phyloP scores from a whole-genome alignment of 2,329 filamentous ascomycete genomes.

The Ascochyta rabiei region DNA sequence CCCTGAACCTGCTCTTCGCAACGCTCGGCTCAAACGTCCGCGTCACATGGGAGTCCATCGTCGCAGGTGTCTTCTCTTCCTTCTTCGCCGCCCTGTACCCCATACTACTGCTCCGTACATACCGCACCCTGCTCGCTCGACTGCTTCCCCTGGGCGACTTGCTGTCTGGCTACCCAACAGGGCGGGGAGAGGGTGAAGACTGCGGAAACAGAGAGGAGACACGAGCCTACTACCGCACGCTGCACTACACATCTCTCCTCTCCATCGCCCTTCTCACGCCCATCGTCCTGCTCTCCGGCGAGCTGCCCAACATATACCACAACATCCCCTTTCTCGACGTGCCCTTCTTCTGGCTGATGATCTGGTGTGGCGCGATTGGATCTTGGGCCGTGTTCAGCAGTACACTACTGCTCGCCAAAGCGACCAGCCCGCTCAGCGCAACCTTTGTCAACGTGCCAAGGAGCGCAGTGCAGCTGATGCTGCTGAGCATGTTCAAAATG shows the following conservation, averaged over 20 bases:
- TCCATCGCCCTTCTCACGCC: constrained; percentile 57
- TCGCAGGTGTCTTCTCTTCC: constrained; percentile 60
- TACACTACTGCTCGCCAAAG: constrained; percentile 57
- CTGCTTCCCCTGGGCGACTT: constrained; percentile 54
- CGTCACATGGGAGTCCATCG: constrained; percentile 58
- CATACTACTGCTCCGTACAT: constrained; percentile 57
- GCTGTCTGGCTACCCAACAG: constrained; percentile 47
- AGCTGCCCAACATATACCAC: constrained; percentile 55
- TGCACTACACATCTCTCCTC: constrained; percentile 60
- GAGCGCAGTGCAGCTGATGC: constrained; percentile 56
- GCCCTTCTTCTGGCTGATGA: constrained; percentile 62
- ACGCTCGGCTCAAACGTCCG: constrained; percentile 54
- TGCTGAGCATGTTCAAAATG: constrained; percentile 56
- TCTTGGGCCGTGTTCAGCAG: constrained; percentile 56
- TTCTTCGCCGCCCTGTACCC: constrained; percentile 60
- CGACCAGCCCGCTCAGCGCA: constrained; percentile 58
- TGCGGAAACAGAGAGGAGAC: constrained; percentile 53
- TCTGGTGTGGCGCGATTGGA: constrained; percentile 55
- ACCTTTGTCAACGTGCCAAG: constrained; percentile 58
- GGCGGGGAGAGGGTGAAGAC: constrained; percentile 31
- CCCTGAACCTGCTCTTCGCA: constrained; percentile 58
- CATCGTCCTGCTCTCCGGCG: constrained; percentile 57
- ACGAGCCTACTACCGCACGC: constrained; percentile 57
- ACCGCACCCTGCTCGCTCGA: constrained; percentile 54
- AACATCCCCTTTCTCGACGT: constrained; percentile 63